phyloP scores from a whole-genome alignment of 2,329 filamentous ascomycete genomes.

The Fusarium heterosporum region DNA sequence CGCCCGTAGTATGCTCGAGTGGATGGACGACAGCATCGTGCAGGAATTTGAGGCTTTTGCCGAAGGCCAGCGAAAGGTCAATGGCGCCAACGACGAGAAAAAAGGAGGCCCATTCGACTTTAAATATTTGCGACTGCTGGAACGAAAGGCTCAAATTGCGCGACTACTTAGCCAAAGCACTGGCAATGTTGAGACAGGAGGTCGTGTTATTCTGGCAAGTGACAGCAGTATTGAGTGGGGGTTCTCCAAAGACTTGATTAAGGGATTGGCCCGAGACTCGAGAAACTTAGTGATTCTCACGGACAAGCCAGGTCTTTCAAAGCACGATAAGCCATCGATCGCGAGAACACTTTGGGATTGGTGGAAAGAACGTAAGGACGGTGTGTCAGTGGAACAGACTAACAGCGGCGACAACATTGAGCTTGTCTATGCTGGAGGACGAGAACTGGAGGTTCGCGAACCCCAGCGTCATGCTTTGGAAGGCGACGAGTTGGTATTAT shows the following conservation, averaged over 20 bases:
- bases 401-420: slow-evolving; percentile 70
- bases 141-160: slow-evolving; percentile 83
- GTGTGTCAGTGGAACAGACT: slow-evolving; percentile 68
- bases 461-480: slow-evolving; percentile 74
- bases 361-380: slow-evolving; percentile 77
- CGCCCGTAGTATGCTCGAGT: slow-evolving; percentile 95
- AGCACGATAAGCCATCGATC: slow-evolving; percentile 64
- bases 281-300: slow-evolving; percentile 90
- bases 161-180: slow-evolving; percentile 67
- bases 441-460: slow-evolving; percentile 70
- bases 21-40: slow-evolving; percentile 98
- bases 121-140: slow-evolving; percentile 83
- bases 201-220: slow-evolving; percentile 88
- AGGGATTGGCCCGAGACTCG: slow-evolving; percentile 77
- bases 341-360: slow-evolving; percentile 83
- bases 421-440: slow-evolving; percentile 73
- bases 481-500: slow-evolving; percentile 80
- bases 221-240: slow-evolving; percentile 95
- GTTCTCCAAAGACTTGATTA: slow-evolving; percentile 85
- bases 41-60: slow-evolving; percentile 86
- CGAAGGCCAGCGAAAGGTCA: slow-evolving; percentile 62
- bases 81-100: slow-evolving; percentile 62
- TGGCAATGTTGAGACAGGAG: slow-evolving; percentile 58
- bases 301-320: slow-evolving; percentile 69
- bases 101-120: slow-evolving; percentile 87